Base-by-base conservation (phyloP, 2,329 filamentous ascomycete species). In the Pseudogymnoascus sp. region DNA sequence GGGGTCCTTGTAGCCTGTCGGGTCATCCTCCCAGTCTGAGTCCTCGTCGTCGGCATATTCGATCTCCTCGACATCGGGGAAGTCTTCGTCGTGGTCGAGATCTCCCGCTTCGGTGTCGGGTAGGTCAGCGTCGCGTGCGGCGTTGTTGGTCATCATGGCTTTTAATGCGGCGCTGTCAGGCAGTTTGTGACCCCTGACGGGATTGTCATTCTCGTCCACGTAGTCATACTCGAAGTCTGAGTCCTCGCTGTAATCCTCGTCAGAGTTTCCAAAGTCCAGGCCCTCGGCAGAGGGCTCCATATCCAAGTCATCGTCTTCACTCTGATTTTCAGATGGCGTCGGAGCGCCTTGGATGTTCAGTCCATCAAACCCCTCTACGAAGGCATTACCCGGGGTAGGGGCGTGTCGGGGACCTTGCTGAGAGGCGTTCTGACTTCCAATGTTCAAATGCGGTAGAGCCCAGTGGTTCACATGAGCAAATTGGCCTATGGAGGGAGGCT, bases 231-330 rank as follows among this genome's bases (percentile, higher is more conserved):
- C 47, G 6, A 54, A 54, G 28, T 54, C 28, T 14, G 25, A 33
- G 25, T 54, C 47, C 11, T 54, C 47, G 47, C 47, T 54, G n/a
- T 54, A 37, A 11, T 59, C 57, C 5, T 59, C 57, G 30, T 59
- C 57, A 6, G 57, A 37, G 57, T 59, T 33, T 9, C 47, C 47
- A 6, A 54, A 37, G 57, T 59, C 35, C 3, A 37, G 57, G 1
- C 57, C 38, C 33, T 38, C 57, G 16, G 28, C 57, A 16, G 35
- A 25, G 33, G 30, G 57, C 6, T 58, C 35, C 35, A 58, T 58
- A 11, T 41, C 33, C 20, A 59, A 25, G 16, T 38, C 57, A 12
- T 54, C 47, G 18, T 54, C 47, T 20, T 33, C 47, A n/a, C 28
- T 20, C n/a, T 54, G n/a, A 30, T 54, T 9, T 6, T 7, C 47